These are phyloP conservation scores for Cordyceps tenuipes DNA, from an alignment of 2,329 filamentous ascomycete genomes.

Conservation along the genomic window DNA sequence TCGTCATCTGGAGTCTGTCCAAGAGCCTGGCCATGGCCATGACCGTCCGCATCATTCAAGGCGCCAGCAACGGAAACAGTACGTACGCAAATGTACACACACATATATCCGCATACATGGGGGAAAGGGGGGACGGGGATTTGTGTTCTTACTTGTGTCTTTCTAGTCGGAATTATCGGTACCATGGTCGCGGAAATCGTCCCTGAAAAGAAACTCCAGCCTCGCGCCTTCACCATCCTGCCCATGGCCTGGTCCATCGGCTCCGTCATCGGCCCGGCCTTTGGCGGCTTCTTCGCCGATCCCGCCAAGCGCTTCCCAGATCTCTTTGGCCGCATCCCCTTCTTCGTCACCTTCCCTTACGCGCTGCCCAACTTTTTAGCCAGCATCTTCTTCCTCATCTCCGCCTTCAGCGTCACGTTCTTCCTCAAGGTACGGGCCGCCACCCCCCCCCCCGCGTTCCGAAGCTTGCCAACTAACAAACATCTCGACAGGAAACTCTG, in stretches of 20 bases:
- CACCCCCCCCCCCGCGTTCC: too few species aligned
- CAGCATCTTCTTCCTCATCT: constrained; percentile 67
- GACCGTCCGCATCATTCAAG: constrained; percentile 65
- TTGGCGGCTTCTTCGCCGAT: constrained; percentile 80
- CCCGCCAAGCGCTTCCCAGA: constrained; percentile 66
- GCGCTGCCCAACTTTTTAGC: constrained; percentile 75
- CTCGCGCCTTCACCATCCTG: constrained; percentile 87
- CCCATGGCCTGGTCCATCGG: constrained; percentile 83
- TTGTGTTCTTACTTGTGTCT: background rate
- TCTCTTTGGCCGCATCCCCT: constrained; percentile 56
- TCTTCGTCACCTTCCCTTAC: constrained; percentile 74
- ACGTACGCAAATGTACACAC: constrained; percentile 16
- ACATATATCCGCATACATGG: too few species aligned
- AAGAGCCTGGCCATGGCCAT: constrained; percentile 74
- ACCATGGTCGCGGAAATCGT: constrained; percentile 93
- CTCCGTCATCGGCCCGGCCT: constrained; percentile 76
- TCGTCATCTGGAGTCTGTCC: constrained; percentile 77
- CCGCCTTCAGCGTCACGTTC: constrained; percentile 62
- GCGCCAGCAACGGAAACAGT: constrained; percentile 80
- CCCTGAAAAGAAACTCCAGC: constrained; percentile 76
- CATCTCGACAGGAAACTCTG: constrained; percentile 60
- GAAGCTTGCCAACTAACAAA: background rate
- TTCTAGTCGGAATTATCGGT: constrained; percentile 72
- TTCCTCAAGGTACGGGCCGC: constrained; percentile 64
- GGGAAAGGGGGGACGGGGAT: too few species aligned